phyloP scores from a whole-genome alignment of 139 green algal species.

The Haematococcus lacustris region DNA sequence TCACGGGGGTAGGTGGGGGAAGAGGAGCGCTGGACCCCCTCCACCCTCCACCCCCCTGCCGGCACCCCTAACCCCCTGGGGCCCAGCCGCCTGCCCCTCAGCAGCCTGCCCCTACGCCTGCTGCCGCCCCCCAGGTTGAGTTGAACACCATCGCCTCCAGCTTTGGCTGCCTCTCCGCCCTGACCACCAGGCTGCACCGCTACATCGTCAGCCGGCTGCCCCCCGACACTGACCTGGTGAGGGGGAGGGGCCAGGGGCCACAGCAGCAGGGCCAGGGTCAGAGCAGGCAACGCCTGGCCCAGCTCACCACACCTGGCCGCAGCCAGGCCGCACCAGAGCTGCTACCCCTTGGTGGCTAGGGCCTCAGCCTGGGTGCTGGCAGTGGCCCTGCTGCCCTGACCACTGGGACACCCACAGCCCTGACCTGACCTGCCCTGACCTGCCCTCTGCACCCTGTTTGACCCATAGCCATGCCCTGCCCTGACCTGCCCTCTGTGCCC shows the following conservation, averaged over 20 bases:
- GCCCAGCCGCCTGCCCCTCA: neutral
- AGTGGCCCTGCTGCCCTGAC: neutral
- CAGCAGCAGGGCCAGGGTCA: no score
- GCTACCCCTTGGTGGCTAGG: no score
- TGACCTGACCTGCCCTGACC: neutral
- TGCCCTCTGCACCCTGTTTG: neutral
- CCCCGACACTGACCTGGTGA: neutral
- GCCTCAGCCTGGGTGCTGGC: neutral
- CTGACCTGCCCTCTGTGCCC: neutral
- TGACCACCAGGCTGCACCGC: constrained; percentile 61
- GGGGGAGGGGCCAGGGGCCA: no score
- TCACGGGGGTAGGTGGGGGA: neutral
- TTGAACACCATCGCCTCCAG: constrained; percentile 96
- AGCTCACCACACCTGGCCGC: no score
- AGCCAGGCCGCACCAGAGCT: no score
- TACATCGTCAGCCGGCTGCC: constrained; percentile 23
- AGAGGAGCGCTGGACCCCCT: neutral
- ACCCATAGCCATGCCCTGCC: neutral
- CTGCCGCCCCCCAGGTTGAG: constrained; percentile 96
- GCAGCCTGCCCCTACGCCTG: no score
- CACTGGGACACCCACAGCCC: neutral
- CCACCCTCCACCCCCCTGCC: no score
- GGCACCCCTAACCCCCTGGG: neutral
- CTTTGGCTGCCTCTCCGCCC: constrained; percentile 78
- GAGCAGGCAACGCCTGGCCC: no score